A percentile compares a stretch with the other conserved stretches of the same genome.
phyloP scores from a whole-genome alignment of 202 grass and related monocot genomes.

The Eragrostis tef region DNA sequence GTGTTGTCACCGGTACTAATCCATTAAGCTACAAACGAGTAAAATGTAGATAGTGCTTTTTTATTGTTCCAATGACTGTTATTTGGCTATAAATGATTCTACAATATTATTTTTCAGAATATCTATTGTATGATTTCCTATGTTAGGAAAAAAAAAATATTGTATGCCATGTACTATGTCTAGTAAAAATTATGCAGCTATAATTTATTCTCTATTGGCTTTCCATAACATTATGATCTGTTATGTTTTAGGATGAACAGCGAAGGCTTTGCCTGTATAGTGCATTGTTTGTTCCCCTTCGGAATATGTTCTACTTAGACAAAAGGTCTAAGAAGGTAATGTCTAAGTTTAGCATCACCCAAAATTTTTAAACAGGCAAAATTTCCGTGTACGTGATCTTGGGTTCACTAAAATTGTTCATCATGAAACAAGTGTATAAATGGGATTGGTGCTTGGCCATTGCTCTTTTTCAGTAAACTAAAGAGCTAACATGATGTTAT shows the following conservation, averaged over 20 bases:
- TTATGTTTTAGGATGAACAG: conserved; percentile 73
- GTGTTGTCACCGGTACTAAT: conserved; percentile 7
- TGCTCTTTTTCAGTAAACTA: conserved; percentile 16
- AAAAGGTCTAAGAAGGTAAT: conserved; percentile 86
- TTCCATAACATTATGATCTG: conserved; percentile 49
- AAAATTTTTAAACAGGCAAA: conserved; percentile 7
- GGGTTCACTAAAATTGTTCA: conserved; percentile 19
- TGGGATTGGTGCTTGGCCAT: neutral
- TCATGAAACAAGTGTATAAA: conserved; percentile 5
- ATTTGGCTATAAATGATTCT: conserved; percentile 25
- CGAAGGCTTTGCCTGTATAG: conserved; percentile 81
- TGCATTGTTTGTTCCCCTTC: conserved; percentile 68
- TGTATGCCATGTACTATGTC: neutral
- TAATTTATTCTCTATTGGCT: conserved; percentile 17
- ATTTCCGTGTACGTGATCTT: conserved; percentile 2
- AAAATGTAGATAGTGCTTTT: conserved; percentile 16
- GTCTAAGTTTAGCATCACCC: conserved; percentile 16
- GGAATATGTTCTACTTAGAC: conserved; percentile 70
- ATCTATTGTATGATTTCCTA: conserved; percentile 12
- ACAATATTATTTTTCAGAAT: neutral
- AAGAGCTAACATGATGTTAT: neutral
- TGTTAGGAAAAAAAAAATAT: neutral
- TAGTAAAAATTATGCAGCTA: conserved; percentile 1
- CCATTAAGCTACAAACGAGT: neutral
- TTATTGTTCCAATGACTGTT: neutral